A percentile compares a stretch with the other conserved stretches of the same genome.
Evolutionary conservation across 1,284 basidiomycete genomes (phyloP).

Genomic region (Malassezia sympodialis): DNA sequence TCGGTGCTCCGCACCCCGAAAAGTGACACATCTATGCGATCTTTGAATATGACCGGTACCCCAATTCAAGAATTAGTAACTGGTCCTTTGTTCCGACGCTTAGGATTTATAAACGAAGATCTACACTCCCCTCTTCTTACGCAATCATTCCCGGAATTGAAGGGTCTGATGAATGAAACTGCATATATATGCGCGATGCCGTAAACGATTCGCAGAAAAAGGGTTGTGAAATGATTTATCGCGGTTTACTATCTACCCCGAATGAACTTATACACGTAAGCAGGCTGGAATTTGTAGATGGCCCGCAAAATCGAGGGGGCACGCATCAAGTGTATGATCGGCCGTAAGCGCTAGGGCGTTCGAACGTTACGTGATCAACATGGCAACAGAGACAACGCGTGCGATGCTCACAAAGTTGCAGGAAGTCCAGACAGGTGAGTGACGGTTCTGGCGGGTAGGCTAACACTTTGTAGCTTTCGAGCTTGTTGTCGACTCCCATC

Average conservation of each 20-base stretch:
- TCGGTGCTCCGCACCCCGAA: background rate
- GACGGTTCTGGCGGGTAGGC: background rate
- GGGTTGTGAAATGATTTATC: background rate
- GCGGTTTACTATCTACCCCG: background rate
- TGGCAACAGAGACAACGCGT: background rate
- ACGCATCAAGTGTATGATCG: background rate
- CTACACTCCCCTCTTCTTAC: background rate
- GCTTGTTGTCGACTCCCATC: constrained; percentile 30
- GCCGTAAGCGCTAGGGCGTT: background rate
- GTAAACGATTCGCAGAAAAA: background rate
- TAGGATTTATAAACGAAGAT: background rate
- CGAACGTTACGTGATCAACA: constrained; percentile 4
- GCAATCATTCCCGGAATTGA: background rate
- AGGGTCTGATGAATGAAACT: background rate
- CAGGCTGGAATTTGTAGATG: background rate
- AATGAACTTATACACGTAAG: background rate
- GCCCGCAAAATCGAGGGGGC: background rate
- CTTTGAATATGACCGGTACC: background rate
- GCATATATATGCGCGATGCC: background rate
- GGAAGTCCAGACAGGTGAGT: constrained; percentile 10
- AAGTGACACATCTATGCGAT: background rate
- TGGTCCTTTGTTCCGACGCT: background rate
- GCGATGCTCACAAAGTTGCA: constrained; percentile 6
- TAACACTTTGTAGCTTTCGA: constrained; percentile 22
- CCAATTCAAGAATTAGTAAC: background rate